Percentiles rank a stretch among this genome's conserved stretches.
These are phyloP conservation scores for Handroanthus guayacan DNA, from an alignment of 257 asterid genomes.

Conservation along the genomic window DNA sequence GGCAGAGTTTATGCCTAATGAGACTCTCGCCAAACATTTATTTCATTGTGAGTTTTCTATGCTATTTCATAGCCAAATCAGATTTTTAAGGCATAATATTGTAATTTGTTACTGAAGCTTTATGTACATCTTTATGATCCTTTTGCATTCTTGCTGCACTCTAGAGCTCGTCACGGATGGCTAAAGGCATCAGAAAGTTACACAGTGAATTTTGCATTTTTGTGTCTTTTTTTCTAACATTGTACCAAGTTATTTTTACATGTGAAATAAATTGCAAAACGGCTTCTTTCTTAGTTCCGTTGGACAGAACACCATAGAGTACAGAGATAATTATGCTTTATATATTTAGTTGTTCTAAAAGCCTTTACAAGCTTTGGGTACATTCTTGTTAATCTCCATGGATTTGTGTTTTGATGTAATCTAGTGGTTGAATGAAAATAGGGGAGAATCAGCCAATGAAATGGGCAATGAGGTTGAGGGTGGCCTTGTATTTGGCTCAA, in stretches of 20 bases:
- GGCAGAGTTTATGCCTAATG: constrained; percentile 73
- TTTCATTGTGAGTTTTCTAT: constrained; percentile 56
- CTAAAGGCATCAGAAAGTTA: background rate
- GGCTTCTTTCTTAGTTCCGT: too few relatives aligned
- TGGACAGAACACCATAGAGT: too few relatives aligned
- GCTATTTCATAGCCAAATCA: background rate
- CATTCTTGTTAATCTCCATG: background rate
- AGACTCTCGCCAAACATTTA: constrained; percentile 67
- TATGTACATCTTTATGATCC: background rate
- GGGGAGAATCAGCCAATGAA: constrained; percentile 78
- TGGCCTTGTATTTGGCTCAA: constrained; percentile 62
- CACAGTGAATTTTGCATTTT: background rate
- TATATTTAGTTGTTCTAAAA: background rate
- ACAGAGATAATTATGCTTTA: too few relatives aligned
- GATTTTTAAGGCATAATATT: background rate
- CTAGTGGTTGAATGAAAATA: constrained; percentile 28
- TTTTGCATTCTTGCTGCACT: background rate
- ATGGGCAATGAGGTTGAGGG: constrained; percentile 74
- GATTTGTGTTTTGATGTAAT: constrained; percentile 27
- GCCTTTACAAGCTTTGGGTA: too few relatives aligned
- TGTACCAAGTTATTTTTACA: background rate
- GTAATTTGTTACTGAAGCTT: background rate
- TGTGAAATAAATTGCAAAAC: background rate
- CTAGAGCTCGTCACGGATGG: constrained; percentile 10
- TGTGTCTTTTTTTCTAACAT: background rate